Evolutionary conservation across 371 early-diverging fungal species (phyloP).

Genomic region (Lichtheimia ornata): DNA sequence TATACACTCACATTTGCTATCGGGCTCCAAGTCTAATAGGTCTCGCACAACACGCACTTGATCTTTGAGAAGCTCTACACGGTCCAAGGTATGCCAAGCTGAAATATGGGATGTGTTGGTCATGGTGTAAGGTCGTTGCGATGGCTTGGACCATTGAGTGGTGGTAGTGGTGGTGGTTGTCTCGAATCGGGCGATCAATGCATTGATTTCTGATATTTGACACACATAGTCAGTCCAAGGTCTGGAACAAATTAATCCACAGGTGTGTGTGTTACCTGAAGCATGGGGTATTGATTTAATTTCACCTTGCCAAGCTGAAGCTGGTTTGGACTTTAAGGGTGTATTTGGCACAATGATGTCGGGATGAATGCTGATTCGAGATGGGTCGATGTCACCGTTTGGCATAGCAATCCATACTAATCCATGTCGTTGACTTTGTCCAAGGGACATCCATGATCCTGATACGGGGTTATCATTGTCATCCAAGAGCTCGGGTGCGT

Average conservation of each 20-base stretch:
- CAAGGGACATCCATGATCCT: slow-evolving; percentile 21
- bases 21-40: slow-evolving; percentile 84
- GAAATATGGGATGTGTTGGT: background rate
- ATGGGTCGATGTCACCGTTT: background rate
- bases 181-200: too few species aligned
- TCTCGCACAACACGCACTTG: slow-evolving; percentile 76
- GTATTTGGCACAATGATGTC: background rate
- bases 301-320: background rate
- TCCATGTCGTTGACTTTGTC: background rate
- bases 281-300: background rate
- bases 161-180: too few species aligned
- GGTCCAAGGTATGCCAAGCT: slow-evolving; percentile 46
- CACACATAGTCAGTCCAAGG: too few species aligned
- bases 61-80: slow-evolving; percentile 42
- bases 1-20: slow-evolving; percentile 77
- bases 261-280: too few species aligned
- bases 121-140: background rate
- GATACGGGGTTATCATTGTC: slow-evolving; percentile 4
- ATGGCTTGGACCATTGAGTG: background rate
- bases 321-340: slow-evolving; percentile 15
- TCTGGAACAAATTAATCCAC: too few species aligned
- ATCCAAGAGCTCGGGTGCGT: slow-evolving; percentile 17
- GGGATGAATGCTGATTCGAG: background rate
- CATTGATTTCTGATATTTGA: too few species aligned
- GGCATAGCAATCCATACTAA: slow-evolving; percentile 26